phyloP scores from a whole-genome alignment of 73 alveolate species.

The Paraurostyla sp. region DNA sequence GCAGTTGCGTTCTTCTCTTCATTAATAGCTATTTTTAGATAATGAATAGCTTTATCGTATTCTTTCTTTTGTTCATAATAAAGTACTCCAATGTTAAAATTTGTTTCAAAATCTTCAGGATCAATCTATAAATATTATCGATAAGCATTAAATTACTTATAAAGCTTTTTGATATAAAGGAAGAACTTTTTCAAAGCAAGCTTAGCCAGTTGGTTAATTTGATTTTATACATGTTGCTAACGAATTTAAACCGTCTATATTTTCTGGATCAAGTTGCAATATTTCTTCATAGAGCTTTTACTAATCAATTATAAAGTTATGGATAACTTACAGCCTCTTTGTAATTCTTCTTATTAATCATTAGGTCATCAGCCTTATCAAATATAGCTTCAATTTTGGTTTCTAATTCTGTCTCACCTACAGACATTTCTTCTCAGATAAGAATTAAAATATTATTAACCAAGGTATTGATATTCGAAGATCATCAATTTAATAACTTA shows the following conservation, averaged over 20 bases:
- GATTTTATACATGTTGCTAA: slow-evolving; percentile 70
- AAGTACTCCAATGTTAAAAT: slow-evolving; percentile 79
- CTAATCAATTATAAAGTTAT: not conserved
- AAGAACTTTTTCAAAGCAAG: slow-evolving; percentile 43
- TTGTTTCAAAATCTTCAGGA: slow-evolving; percentile 81
- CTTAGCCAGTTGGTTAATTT: not conserved
- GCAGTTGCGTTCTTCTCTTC: slow-evolving; percentile 79
- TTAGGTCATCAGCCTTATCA: slow-evolving; percentile 75
- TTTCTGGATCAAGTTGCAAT: slow-evolving; percentile 67
- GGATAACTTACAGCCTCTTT: slow-evolving; percentile 57
- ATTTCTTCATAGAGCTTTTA: slow-evolving; percentile 70
- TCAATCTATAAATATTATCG: slow-evolving; percentile 46
- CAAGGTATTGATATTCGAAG: no score
- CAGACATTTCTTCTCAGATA: not conserved
- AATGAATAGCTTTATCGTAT: slow-evolving; percentile 70
- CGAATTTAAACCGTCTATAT: slow-evolving; percentile 75
- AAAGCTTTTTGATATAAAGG: slow-evolving; percentile 71
- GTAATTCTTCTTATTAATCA: slow-evolving; percentile 63
- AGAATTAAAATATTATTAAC: no score
- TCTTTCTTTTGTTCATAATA: slow-evolving; percentile 74
- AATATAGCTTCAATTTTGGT: slow-evolving; percentile 58
- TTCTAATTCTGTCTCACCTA: slow-evolving; percentile 15
- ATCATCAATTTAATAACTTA: no score
- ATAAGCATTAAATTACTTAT: slow-evolving; percentile 15
- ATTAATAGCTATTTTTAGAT: slow-evolving; percentile 63